Evolutionary conservation across 345 rosid genomes (phyloP).

Genomic region (Euclidium syriacum): DNA sequence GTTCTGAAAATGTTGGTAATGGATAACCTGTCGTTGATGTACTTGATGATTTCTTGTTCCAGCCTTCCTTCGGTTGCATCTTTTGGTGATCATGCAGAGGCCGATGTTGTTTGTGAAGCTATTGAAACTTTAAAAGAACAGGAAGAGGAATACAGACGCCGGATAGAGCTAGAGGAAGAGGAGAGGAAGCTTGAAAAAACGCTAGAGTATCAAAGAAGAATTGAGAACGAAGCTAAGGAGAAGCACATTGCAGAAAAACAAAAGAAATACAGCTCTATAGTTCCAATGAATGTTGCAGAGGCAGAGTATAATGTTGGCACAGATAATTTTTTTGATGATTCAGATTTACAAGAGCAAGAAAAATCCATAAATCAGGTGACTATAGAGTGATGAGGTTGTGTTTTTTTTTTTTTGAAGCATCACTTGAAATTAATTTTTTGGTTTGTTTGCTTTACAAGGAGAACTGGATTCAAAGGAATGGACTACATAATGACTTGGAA

Average conservation of each 20-base stretch:
- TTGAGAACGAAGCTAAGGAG: constrained; percentile 88
- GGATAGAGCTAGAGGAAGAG: constrained; percentile 81
- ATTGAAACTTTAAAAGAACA: constrained; percentile 49
- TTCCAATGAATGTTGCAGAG: constrained; percentile 33
- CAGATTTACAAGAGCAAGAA: constrained; percentile 17
- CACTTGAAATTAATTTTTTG: not conserved
- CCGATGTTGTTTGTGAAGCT: constrained; percentile 33
- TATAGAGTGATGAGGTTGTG: not conserved
- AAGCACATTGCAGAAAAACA: constrained; percentile 83
- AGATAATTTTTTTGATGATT: constrained; percentile 33
- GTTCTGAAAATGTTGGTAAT: not conserved
- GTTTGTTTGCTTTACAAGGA: constrained; percentile 38
- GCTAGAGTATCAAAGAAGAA: constrained; percentile 75
- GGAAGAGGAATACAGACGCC: constrained; percentile 73
- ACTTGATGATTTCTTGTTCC: constrained; percentile 33
- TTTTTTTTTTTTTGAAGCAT: not conserved
- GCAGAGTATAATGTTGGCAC: constrained; percentile 26
- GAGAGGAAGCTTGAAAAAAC: constrained; percentile 86
- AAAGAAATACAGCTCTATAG: constrained; percentile 42
- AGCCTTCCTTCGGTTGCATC: constrained; percentile 58
- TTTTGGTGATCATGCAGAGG: constrained; percentile 49
- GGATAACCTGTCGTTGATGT: constrained; percentile 1
- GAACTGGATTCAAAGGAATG: constrained; percentile 29
- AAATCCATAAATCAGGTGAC: constrained; percentile 20
- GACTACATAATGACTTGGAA: constrained; percentile 32